Conservation (phyloP, 2,329 filamentous ascomycete genomes). For the Didymosphaeria variabile region DNA sequence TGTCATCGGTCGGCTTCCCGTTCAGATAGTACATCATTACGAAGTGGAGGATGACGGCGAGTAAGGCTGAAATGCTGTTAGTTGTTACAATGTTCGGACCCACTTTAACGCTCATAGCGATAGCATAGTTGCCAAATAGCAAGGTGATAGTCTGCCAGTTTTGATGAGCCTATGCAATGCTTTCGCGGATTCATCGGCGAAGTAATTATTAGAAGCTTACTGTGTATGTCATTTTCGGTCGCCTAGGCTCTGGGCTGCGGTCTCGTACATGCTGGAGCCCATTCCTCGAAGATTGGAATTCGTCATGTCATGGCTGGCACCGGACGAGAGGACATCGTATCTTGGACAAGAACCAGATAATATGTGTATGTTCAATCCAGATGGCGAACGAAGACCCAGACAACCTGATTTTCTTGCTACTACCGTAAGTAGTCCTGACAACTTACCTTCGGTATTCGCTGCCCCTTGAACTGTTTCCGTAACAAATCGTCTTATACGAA, state of each 20-base stretch:
- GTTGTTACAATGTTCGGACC: neutral
- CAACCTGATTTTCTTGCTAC: neutral
- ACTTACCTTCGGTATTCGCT: too few species aligned
- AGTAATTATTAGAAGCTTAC: neutral
- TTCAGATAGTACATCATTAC: neutral
- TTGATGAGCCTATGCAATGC: neutral
- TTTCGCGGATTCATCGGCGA: neutral
- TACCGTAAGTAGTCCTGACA: neutral
- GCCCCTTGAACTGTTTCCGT: too few species aligned
- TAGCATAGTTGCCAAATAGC: neutral
- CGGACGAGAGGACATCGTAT: neutral
- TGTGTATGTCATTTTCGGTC: too few species aligned
- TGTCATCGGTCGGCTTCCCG: neutral
- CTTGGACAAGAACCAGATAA: neutral
- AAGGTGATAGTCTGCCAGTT: neutral
- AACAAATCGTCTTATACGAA: too few species aligned
- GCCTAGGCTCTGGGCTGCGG: too few species aligned
- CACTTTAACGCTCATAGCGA: neutral
- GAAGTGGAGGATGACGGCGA: neutral
- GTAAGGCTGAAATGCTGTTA: neutral
- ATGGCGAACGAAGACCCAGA: neutral
- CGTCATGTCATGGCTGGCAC: neutral
- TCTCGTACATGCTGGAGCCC: neutral
- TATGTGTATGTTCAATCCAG: neutral
- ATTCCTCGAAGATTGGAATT: neutral